These are phyloP conservation scores for Fagus sylvatica DNA, from an alignment of 306 rosid genomes.

Conservation along the genomic window DNA sequence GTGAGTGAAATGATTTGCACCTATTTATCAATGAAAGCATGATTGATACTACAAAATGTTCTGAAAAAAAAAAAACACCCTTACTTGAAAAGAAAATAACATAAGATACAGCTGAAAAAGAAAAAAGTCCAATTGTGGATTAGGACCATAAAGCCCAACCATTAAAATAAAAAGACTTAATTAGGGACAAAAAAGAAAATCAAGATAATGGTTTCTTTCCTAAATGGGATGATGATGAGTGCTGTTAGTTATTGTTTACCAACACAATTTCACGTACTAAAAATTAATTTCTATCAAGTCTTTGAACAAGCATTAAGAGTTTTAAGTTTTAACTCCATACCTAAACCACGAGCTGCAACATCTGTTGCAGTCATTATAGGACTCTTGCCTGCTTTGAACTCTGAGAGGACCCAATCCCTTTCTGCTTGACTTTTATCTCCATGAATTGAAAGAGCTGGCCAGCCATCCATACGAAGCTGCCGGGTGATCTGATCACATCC, in stretches of 20 bases:
- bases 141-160: not conserved
- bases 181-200: not conserved
- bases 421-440: conserved; percentile 99
- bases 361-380: conserved; percentile 98
- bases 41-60: not conserved
- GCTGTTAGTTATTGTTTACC: not conserved
- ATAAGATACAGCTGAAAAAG: not conserved
- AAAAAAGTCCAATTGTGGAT: not conserved
- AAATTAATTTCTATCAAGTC: conserved; percentile 19
- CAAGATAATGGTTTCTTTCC: not conserved
- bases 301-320: conserved; percentile 16
- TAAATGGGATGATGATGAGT: not conserved
- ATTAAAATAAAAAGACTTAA: not conserved
- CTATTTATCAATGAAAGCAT: not conserved
- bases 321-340: conserved; percentile 34
- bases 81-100: not conserved
- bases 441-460: conserved; percentile 99
- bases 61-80: no score
- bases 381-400: conserved; percentile 95
- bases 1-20: not conserved
- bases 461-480: conserved; percentile 98
- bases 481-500: conserved; percentile 96
- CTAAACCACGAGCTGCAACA: conserved; percentile 99
- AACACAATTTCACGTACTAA: conserved; percentile 16
- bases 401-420: conserved; percentile 99